A percentile compares a stretch with the other conserved stretches of the same genome.
phyloP scores from a whole-genome alignment of 495 filamentous ascomycete species.

The Penicillium ochrochloron region DNA sequence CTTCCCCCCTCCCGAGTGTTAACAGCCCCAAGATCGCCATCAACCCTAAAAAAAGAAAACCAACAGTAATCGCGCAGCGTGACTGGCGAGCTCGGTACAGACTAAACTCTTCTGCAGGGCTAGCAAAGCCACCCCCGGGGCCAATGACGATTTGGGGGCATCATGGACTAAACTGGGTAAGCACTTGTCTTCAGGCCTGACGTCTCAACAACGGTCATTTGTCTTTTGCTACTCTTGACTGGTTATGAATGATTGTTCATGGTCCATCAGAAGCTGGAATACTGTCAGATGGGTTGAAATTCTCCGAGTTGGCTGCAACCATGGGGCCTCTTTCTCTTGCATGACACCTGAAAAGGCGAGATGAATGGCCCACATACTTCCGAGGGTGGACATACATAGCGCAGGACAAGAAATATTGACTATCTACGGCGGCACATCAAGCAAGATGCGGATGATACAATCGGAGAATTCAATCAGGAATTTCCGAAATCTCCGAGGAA shows the following conservation, averaged over 20 bases:
- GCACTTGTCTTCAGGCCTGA: conserved; percentile 4
- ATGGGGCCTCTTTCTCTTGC: background rate
- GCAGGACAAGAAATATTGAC: background rate
- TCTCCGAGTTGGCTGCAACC: background rate
- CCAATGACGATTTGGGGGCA: conserved; percentile 5
- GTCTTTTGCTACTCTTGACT: background rate
- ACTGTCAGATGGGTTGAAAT: background rate
- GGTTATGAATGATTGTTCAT: background rate
- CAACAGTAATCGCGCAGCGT: conserved; percentile 18
- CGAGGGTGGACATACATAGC: background rate
- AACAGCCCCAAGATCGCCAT: background rate
- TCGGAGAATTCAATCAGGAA: background rate
- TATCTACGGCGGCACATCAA: background rate
- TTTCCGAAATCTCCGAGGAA: background rate
- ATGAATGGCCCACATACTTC: conserved; percentile 4
- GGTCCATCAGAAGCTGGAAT: background rate
- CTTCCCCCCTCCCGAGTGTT: background rate
- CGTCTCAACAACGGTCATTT: background rate
- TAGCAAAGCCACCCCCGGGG: background rate
- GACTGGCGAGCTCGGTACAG: background rate
- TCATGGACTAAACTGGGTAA: background rate
- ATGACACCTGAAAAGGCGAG: background rate
- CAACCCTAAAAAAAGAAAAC: conserved; percentile 29
- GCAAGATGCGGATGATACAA: background rate
- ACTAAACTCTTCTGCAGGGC: conserved; percentile 10